These are phyloP conservation scores for Podila horticola DNA, from an alignment of 192 early-diverging fungal genomes.

Conservation along the genomic window DNA sequence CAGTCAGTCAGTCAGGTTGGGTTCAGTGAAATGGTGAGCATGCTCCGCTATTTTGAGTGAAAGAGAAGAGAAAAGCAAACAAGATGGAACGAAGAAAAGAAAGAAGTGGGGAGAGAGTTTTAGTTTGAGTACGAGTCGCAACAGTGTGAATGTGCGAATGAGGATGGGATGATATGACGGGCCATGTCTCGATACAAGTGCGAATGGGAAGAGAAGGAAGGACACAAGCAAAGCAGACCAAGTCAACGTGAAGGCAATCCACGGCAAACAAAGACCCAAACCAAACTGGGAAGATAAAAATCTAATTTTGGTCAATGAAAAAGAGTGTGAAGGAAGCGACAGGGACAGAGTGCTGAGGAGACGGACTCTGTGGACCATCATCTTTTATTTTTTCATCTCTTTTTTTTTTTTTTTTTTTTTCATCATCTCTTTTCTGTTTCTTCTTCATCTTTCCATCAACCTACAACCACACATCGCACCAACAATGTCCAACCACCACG, in stretches of 20 bases:
- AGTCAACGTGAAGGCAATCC: too few relatives aligned
- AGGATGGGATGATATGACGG: background rate
- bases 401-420: background rate
- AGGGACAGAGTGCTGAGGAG: too few relatives aligned
- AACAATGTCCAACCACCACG: constrained; percentile 58
- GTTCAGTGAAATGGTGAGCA: too few relatives aligned
- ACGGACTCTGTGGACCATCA: background rate
- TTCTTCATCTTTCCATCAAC: constrained; percentile 2
- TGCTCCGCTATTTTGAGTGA: background rate
- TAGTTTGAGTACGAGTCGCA: background rate
- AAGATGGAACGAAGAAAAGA: background rate
- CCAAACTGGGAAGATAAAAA: background rate
- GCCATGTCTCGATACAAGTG: background rate
- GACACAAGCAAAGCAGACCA: too few relatives aligned
- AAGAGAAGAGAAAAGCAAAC: background rate
- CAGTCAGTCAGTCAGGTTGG: too few relatives aligned
- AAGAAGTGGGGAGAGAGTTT: background rate
- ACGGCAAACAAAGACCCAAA: background rate
- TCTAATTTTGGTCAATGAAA: background rate
- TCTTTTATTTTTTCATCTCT: constrained; percentile 5
- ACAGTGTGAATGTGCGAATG: background rate
- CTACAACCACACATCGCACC: background rate
- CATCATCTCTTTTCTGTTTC: background rate
- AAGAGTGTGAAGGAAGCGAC: too few relatives aligned
- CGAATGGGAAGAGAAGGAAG: background rate